phyloP scores from a whole-genome alignment of 1,284 basidiomycete genomes.

The Cryptococcus sp. region DNA sequence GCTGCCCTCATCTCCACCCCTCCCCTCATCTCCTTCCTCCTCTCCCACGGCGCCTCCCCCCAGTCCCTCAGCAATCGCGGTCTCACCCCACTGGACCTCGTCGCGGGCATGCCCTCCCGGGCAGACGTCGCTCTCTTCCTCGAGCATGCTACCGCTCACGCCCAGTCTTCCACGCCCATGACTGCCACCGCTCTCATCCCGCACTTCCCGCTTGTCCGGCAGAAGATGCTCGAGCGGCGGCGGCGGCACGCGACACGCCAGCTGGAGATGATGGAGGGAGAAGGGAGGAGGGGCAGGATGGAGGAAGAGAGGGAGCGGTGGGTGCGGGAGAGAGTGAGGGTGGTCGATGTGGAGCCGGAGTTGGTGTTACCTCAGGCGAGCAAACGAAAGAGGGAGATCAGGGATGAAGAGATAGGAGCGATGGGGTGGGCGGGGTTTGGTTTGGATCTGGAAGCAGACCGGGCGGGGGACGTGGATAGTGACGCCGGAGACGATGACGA shows the following conservation, averaged over 20 bases:
- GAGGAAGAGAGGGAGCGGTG: conserved; percentile 58
- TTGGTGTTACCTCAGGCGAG: conserved; percentile 16
- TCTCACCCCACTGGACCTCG: conserved; percentile 77
- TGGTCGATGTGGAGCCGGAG: conserved; percentile 31
- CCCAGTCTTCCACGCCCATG: conserved; percentile 15
- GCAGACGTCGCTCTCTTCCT: conserved; percentile 74
- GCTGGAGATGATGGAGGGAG: conserved; percentile 52
- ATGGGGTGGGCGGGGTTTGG: conserved; percentile 18
- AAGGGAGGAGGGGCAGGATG: conserved; percentile 57
- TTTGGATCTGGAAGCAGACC: conserved; percentile 13
- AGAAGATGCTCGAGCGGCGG: conserved; percentile 52
- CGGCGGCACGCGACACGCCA: conserved; percentile 62
- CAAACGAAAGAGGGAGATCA: conserved; percentile 7
- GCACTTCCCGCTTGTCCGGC: conserved; percentile 13
- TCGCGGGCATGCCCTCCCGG: conserved; percentile 72
- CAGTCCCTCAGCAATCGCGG: conserved; percentile 69
- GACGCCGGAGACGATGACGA: conserved; percentile 40
- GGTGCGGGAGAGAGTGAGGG: conserved; percentile 52
- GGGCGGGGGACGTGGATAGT: conserved; percentile 19
- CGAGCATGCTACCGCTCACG: conserved; percentile 48
- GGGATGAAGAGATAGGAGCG: conserved; percentile 17
- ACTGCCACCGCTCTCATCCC: conserved; percentile 3
- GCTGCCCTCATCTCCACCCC: conserved; percentile 84
- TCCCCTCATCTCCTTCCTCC: conserved; percentile 83
- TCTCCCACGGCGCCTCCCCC: conserved; percentile 84